phyloP scores from a whole-genome alignment of 2,329 filamentous ascomycete genomes.

The Neopestalotiopsis rosae region DNA sequence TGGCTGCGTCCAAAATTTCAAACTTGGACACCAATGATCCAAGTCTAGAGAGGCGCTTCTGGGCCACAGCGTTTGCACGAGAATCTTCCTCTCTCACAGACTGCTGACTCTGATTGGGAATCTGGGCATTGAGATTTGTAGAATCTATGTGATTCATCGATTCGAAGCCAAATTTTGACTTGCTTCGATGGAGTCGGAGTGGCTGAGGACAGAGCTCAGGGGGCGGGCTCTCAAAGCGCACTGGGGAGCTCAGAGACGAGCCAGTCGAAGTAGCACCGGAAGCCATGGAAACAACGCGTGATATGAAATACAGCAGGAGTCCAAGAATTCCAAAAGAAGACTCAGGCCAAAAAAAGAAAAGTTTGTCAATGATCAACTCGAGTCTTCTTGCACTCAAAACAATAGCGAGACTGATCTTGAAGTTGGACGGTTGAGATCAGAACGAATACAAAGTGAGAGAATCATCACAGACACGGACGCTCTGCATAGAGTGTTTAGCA shows the following conservation, averaged over 20 bases:
- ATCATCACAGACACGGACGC: neutral
- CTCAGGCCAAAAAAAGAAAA: neutral
- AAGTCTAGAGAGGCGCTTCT: slow-evolving; percentile 25
- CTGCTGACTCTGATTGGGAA: too few species aligned
- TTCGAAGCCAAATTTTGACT: slow-evolving; percentile 13
- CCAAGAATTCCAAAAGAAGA: slow-evolving; percentile 12
- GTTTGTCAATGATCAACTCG: slow-evolving; percentile 2
- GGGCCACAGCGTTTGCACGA: neutral
- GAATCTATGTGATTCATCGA: slow-evolving; percentile 3
- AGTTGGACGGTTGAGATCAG: neutral
- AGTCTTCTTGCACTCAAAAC: slow-evolving; percentile 16
- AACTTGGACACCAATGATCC: slow-evolving; percentile 41
- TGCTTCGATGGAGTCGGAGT: slow-evolving; percentile 29
- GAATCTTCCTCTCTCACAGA: neutral
- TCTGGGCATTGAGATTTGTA: too few species aligned
- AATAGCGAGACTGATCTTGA: neutral
- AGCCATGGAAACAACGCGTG: slow-evolving; percentile 25
- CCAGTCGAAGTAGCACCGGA: slow-evolving; percentile 16
- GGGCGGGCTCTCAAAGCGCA: slow-evolving; percentile 22
- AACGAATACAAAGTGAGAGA: neutral
- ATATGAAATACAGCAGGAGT: neutral
- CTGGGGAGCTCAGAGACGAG: slow-evolving; percentile 25
- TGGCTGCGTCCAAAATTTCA: slow-evolving; percentile 36
- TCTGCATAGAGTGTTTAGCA: neutral
- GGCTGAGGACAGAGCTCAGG: slow-evolving; percentile 28